A percentile compares a stretch with the other conserved stretches of the same genome.
Evolutionary conservation across 441 rosid species (phyloP).

Genomic region (Theobroma grandiflorum): DNA sequence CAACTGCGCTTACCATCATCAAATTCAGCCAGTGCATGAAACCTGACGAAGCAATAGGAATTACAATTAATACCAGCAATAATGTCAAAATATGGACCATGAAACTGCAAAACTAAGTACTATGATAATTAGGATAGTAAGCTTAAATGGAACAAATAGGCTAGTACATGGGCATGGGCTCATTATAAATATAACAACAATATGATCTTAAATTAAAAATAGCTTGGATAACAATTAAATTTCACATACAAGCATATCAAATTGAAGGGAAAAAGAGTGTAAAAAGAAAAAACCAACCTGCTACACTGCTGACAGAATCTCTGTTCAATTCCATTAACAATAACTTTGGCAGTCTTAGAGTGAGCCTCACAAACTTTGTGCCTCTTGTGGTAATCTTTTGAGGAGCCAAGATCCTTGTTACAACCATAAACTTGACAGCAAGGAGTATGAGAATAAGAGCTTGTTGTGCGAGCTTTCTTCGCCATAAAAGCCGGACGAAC

Average conservation of each 20-base stretch:
- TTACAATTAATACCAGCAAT: conserved; percentile 14
- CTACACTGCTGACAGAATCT: conserved; percentile 99
- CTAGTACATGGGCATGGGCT: not conserved
- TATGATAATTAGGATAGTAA: conserved; percentile 7
- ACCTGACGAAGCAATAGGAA: conserved; percentile 58
- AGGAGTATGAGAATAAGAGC: conserved; percentile 36
- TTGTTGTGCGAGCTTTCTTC: conserved; percentile 47
- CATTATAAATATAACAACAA: not conserved
- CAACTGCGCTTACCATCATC: conserved; percentile 94
- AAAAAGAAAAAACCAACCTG: conserved; percentile 57
- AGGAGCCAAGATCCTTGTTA: conserved; percentile 67
- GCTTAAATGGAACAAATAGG: not conserved
- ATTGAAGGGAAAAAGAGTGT: conserved; percentile 13
- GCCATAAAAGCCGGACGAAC: conserved; percentile 44
- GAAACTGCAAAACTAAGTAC: not conserved
- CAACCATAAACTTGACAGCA: conserved; percentile 74
- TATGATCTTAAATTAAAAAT: not conserved
- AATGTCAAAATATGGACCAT: not conserved
- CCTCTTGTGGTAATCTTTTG: conserved; percentile 84
- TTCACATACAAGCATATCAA: not conserved
- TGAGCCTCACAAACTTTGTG: conserved; percentile 92
- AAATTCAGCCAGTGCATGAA: conserved; percentile 86
- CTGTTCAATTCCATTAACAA: conserved; percentile 83
- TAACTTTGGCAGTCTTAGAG: conserved; percentile 78
- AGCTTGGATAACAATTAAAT: not conserved